Percentiles rank a stretch among this genome's conserved stretches.
Evolutionary conservation across 2,329 filamentous ascomycete genomes (phyloP).

Genomic region (Coleophoma eucalyptorum): DNA sequence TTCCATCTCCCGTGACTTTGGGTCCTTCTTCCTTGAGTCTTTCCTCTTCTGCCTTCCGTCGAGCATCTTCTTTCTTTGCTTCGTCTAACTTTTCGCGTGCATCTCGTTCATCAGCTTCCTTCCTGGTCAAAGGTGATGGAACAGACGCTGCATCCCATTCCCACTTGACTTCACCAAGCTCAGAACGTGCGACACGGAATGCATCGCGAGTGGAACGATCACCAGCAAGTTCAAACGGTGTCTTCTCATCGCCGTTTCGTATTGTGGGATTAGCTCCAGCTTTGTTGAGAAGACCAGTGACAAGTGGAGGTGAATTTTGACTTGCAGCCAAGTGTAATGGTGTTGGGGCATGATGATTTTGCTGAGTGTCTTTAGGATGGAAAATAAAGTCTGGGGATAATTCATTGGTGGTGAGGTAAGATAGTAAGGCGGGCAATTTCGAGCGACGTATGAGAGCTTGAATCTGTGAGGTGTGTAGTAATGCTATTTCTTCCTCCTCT

Average conservation of each 20-base stretch:
- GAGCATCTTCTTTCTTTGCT: constrained; percentile 63
- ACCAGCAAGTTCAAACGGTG: constrained; percentile 81
- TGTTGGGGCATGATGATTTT: constrained; percentile 74
- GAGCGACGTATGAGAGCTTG: constrained; percentile 85
- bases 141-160: constrained; percentile 76
- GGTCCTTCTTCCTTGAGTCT: constrained; percentile 65
- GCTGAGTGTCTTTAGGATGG: constrained; percentile 58
- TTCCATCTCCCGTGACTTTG: constrained; percentile 40
- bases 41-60: constrained; percentile 72
- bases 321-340: constrained; percentile 83
- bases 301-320: constrained; percentile 73
- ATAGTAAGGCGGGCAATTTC: constrained; percentile 81
- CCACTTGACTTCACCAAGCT: constrained; percentile 74
- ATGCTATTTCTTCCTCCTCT: constrained; percentile 78
- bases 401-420: constrained; percentile 76
- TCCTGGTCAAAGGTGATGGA: constrained; percentile 64
- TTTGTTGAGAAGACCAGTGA: constrained; percentile 72
- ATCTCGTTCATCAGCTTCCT: constrained; percentile 66
- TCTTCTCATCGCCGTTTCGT: constrained; percentile 72
- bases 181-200: constrained; percentile 81
- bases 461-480: constrained; percentile 84
- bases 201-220: constrained; percentile 84
- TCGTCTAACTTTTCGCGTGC: constrained; percentile 67
- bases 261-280: constrained; percentile 70
- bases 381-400: constrained; percentile 73